Percentiles rank a stretch among this genome's conserved stretches.
Conservation (phyloP, 2,329 filamentous ascomycete species). For the Ilyonectria destructans region DNA sequence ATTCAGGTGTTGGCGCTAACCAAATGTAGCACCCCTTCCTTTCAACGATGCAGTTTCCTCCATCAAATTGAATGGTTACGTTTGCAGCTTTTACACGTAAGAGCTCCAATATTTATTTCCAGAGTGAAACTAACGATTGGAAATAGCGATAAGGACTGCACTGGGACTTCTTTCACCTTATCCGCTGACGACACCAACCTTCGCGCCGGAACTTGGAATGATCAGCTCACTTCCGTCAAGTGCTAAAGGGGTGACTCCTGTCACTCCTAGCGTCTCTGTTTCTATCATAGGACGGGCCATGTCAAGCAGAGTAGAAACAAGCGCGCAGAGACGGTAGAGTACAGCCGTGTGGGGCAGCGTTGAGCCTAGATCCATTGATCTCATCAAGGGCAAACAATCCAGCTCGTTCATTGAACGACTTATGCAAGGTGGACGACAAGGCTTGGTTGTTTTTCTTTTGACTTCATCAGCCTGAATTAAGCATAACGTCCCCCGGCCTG, state of each 20-base stretch:
- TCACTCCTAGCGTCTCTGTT: conserved; percentile 1
- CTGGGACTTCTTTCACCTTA: not conserved
- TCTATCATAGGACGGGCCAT: not conserved
- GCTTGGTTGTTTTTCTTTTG: conserved; percentile 5
- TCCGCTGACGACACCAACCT: not conserved
- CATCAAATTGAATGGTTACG: not conserved
- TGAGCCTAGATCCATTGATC: conserved; percentile 2
- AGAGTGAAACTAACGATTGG: conserved; percentile 1
- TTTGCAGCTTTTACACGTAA: conserved; percentile 7
- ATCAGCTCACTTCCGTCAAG: conserved; percentile 1
- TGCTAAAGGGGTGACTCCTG: conserved; percentile 1
- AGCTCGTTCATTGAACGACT: conserved; percentile 4
- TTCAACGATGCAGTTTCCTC: conserved; percentile 7
- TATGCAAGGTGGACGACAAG: not conserved
- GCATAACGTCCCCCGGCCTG: no score
- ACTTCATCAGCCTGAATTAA: not conserved
- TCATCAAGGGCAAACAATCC: not conserved
- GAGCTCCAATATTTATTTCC: not conserved
- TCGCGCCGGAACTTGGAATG: not conserved
- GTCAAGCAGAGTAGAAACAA: conserved; percentile 1
- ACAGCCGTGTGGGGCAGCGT: not conserved
- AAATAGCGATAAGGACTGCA: not conserved
- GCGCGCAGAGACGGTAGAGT: not conserved
- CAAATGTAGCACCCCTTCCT: not conserved
- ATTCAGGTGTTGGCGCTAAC: not conserved